Conservation (phyloP, 495 filamentous ascomycete genomes). For the Lineolata rhizophorae region DNA sequence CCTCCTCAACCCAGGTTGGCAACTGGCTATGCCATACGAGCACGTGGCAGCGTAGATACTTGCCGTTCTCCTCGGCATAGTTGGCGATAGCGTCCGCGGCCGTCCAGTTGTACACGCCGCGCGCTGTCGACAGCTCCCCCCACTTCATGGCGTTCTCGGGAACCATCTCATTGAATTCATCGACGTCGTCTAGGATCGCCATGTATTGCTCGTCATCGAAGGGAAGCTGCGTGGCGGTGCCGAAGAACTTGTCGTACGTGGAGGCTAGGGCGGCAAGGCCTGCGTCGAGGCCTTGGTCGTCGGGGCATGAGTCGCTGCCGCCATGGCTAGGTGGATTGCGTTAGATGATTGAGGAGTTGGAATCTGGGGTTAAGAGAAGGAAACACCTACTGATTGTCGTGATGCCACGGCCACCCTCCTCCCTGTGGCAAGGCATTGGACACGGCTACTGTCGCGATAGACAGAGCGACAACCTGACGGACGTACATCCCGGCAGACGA, state of each 20-base stretch:
- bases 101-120: conserved; percentile 27
- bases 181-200: not conserved
- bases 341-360: too few species aligned
- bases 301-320: too few species aligned
- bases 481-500: too few species aligned
- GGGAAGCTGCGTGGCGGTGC: not conserved
- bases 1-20: conserved; percentile 31
- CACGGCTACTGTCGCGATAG: too few species aligned
- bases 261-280: not conserved
- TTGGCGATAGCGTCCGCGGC: conserved; percentile 33
- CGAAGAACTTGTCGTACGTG: not conserved
- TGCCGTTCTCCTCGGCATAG: conserved; percentile 32
- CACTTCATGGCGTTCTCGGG: conserved; percentile 17
- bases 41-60: conserved; percentile 41
- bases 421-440: too few species aligned
- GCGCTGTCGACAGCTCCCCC: conserved; percentile 25
- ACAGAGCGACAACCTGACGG: too few species aligned
- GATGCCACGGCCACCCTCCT: too few species aligned
- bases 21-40: conserved; percentile 44
- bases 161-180: not conserved
- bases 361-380: too few species aligned
- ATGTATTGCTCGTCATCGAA: not conserved
- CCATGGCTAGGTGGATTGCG: too few species aligned
- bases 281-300: too few species aligned
- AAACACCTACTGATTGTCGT: too few species aligned